Percentiles rank a stretch among this genome's conserved stretches.
Evolutionary conservation across 2,329 filamentous ascomycete genomes (phyloP).

Genomic region (Hypoxylon sp.): DNA sequence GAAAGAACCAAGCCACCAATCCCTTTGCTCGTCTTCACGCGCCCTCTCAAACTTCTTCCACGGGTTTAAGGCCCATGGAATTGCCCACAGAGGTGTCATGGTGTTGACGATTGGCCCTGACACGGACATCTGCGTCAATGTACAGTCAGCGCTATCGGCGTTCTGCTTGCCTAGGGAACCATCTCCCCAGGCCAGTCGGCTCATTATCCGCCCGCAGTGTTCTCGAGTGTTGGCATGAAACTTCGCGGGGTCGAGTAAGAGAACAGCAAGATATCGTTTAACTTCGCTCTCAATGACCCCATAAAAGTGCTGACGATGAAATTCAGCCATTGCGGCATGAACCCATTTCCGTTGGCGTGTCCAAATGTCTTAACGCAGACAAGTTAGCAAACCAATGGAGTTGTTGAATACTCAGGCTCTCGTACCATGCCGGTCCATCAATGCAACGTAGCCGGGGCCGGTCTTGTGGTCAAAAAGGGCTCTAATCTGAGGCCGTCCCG

Average conservation of each 20-base stretch:
- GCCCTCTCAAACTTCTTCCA: conserved; percentile 64
- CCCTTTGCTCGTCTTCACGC: conserved; percentile 61
- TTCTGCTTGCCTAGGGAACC: conserved; percentile 62
- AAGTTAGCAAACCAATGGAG: conserved; percentile 19
- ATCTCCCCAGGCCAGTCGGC: conserved; percentile 66
- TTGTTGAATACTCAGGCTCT: background rate
- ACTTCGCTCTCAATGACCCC: conserved; percentile 65
- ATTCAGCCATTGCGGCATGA: conserved; percentile 64
- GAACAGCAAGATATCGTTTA: conserved; percentile 62
- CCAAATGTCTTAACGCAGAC: conserved; percentile 60
- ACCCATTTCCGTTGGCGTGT: conserved; percentile 66
- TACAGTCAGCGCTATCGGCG: conserved; percentile 63
- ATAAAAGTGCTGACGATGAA: conserved; percentile 61
- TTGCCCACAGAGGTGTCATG: conserved; percentile 63
- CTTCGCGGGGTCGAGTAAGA: conserved; percentile 62
- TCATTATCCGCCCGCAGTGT: conserved; percentile 67
- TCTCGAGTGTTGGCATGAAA: conserved; percentile 65
- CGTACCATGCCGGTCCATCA: conserved; percentile 66
- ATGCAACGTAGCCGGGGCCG: conserved; percentile 63
- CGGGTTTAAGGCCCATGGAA: conserved; percentile 62
- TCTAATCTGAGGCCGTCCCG: conserved; percentile 65
- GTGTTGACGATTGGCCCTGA: conserved; percentile 67
- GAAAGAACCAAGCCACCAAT: conserved; percentile 64
- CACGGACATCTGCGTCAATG: conserved; percentile 67
- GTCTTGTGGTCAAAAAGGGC: conserved; percentile 66